Evolutionary conservation across 2,329 filamentous ascomycete genomes (phyloP).

Genomic region (Talaromyces sp.): DNA sequence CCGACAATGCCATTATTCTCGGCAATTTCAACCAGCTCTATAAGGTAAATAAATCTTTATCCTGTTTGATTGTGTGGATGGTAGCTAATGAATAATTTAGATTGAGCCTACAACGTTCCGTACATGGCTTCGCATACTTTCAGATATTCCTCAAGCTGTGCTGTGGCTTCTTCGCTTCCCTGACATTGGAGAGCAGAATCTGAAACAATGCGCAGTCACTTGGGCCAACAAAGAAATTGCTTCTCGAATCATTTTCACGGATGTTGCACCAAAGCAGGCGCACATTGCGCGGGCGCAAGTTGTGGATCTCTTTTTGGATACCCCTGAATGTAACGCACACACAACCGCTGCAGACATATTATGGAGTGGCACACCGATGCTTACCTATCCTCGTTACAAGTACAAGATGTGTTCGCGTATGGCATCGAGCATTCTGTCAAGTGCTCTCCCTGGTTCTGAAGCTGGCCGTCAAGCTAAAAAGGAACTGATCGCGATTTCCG

Average conservation of each 20-base stretch:
- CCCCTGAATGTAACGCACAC: slow-evolving; percentile 95
- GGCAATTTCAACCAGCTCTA: slow-evolving; percentile 99
- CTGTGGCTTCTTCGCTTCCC: slow-evolving; percentile 97
- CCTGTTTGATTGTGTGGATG: not conserved
- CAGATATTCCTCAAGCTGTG: slow-evolving; percentile 77
- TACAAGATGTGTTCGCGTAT: slow-evolving; percentile 99
- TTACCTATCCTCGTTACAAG: slow-evolving; percentile 84
- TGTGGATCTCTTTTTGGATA: slow-evolving; percentile 93
- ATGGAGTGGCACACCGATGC: slow-evolving; percentile 89
- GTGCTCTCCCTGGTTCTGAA: slow-evolving; percentile 69
- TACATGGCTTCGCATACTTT: slow-evolving; percentile 87
- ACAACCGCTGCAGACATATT: slow-evolving; percentile 94
- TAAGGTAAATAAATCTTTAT: slow-evolving; percentile 59
- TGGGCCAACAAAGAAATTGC: slow-evolving; percentile 88
- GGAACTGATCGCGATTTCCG: slow-evolving; percentile 72
- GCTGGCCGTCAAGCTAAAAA: slow-evolving; percentile 63
- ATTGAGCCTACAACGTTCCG: slow-evolving; percentile 97
- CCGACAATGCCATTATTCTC: slow-evolving; percentile 81
- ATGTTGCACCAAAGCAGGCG: slow-evolving; percentile 89
- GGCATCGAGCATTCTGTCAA: slow-evolving; percentile 89
- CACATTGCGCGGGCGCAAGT: slow-evolving; percentile 90
- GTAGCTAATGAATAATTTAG: slow-evolving; percentile 42
- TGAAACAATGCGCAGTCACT: slow-evolving; percentile 69
- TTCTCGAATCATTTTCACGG: slow-evolving; percentile 84
- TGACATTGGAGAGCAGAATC: slow-evolving; percentile 81